A percentile compares a stretch with the other conserved stretches of the same genome.
phyloP scores from a whole-genome alignment of 768 basidiomycete genomes.

The Termitomyces sp. region DNA sequence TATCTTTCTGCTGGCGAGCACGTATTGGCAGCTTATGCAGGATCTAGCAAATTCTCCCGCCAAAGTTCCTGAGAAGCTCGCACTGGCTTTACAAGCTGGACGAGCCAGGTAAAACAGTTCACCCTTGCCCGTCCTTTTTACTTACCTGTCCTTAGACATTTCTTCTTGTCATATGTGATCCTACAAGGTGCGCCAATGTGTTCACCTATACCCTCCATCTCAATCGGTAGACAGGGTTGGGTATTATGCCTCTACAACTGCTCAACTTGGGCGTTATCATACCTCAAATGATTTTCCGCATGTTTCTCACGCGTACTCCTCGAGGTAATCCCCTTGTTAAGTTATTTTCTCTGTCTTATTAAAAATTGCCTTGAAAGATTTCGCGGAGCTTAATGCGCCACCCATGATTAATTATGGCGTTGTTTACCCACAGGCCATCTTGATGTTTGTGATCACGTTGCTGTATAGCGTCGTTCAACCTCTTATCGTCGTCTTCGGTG shows the following conservation, averaged over 20 bases:
- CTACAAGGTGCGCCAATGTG: slow-evolving; percentile 53
- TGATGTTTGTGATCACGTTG: slow-evolving; percentile 93
- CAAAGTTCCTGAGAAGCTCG: slow-evolving; percentile 91
- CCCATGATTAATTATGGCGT: slow-evolving; percentile 98
- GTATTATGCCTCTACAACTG: slow-evolving; percentile 93
- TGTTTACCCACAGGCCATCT: slow-evolving; percentile 94
- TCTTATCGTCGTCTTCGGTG: slow-evolving; percentile 90
- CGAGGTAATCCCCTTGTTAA: slow-evolving; percentile 49
- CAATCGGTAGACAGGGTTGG: slow-evolving; percentile 49
- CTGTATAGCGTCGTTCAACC: slow-evolving; percentile 96
- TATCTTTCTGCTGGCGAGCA: slow-evolving; percentile 88
- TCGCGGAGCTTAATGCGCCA: slow-evolving; percentile 93
- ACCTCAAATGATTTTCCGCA: slow-evolving; percentile 65
- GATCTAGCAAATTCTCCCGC: slow-evolving; percentile 92
- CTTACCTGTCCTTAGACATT: slow-evolving; percentile 42
- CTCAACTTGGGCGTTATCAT: slow-evolving; percentile 88
- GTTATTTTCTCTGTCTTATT: not conserved
- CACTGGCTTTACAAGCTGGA: slow-evolving; percentile 73
- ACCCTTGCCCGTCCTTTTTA: slow-evolving; percentile 8
- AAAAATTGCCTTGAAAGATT: slow-evolving; percentile 49
- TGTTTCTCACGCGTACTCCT: slow-evolving; percentile 84
- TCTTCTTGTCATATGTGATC: slow-evolving; percentile 81
- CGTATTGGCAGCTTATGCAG: slow-evolving; percentile 85
- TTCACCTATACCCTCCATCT: slow-evolving; percentile 3
- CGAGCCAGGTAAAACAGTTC: slow-evolving; percentile 47